Percentiles rank a stretch among this genome's conserved stretches.
phyloP scores from a whole-genome alignment of 306 rosid genomes.

The Mucuna pruriens region DNA sequence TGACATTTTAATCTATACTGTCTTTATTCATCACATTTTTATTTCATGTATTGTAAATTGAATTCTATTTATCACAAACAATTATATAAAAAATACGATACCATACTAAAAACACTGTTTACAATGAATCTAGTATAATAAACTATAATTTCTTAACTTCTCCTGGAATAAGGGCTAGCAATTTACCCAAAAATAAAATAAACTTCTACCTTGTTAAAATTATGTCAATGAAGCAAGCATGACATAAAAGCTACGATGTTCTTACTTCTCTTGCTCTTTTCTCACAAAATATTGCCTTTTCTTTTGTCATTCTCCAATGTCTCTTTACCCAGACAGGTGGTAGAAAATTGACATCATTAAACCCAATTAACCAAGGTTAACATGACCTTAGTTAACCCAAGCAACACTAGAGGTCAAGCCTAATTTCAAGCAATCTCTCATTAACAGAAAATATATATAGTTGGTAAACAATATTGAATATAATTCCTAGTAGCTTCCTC shows the following conservation, averaged over 20 bases:
- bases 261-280: background rate
- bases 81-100: background rate
- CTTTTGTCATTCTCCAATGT: conserved; percentile 9
- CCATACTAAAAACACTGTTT: background rate
- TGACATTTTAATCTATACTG: background rate
- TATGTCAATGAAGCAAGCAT: background rate
- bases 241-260: background rate
- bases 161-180: background rate
- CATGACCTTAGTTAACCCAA: conserved; percentile 4
- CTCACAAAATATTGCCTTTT: background rate
- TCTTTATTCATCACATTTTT: background rate
- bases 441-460: conserved; percentile 9
- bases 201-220: background rate
- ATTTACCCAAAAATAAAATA: background rate
- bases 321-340: background rate
- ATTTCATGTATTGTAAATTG: background rate
- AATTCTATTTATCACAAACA: background rate
- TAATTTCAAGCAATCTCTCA: conserved; percentile 3
- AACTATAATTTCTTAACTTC: background rate
- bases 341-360: background rate
- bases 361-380: background rate
- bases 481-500: conserved; percentile 11
- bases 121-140: background rate
- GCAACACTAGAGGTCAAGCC: conserved; percentile 25
- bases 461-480: conserved; percentile 42